phyloP scores from a whole-genome alignment of 139 green algal genomes.

The Pleodorina starrii region DNA sequence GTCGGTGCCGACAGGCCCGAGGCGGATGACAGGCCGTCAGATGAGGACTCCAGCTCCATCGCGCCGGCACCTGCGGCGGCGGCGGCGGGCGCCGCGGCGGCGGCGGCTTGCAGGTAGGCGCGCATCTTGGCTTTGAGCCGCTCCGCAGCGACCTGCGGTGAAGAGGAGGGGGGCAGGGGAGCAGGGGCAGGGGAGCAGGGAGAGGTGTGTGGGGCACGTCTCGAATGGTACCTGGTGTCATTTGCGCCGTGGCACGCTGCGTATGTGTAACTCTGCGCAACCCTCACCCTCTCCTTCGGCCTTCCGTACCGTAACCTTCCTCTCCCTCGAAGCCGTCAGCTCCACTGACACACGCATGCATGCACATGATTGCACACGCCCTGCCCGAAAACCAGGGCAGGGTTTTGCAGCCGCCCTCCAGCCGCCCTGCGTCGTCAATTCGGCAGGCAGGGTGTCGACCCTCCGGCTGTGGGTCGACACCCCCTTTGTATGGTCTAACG shows the following conservation, averaged over 20 bases:
- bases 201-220: not conserved
- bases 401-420: no score
- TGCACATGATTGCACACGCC: no score
- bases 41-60: not conserved
- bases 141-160: slow-evolving; percentile 8
- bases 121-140: slow-evolving; percentile 19
- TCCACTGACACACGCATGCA: not conserved
- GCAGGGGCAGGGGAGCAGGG: not conserved
- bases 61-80: not conserved
- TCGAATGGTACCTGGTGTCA: not conserved
- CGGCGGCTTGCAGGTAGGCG: not conserved
- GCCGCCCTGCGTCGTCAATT: no score
- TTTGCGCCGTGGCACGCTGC: no score
- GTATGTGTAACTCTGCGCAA: no score
- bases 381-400: no score
- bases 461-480: no score
- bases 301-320: no score
- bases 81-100: not conserved
- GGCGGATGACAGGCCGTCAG: not conserved
- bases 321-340: not conserved
- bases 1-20: not conserved
- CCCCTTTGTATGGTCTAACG: no score
- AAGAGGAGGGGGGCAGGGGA: not conserved
- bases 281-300: no score
- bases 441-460: no score